Evolutionary conservation across 1,284 basidiomycete genomes (phyloP), one percentile per base, ranked within the genome.

Genomic region (Cryptococcus sp.): DNA sequence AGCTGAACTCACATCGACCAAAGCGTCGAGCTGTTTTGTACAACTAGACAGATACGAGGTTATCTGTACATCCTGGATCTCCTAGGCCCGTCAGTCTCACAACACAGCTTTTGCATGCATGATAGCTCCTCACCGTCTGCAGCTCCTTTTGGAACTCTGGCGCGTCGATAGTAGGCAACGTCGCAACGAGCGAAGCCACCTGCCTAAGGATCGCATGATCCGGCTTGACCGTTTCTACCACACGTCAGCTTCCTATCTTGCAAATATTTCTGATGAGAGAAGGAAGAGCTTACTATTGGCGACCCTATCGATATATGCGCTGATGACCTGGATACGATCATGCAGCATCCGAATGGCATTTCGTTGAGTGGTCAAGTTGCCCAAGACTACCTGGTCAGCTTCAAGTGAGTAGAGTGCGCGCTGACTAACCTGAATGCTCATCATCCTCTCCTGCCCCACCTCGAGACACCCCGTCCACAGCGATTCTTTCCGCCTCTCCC

Each of bases 401-500:
- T 32, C 25, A 23, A 10, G 12, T 24, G n/a, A n/a, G 23, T 16
- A 3, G 21, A 5, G 5, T 18, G 33, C 19, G 23, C n/a, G 11
- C 22, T n/a, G 14, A 68, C 70, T 58, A 51, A 73, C 73, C 57
- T 18, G 52, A 56, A 75, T 84, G 78, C 62, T 48, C 60, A 41
- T 85, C 85, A 40, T 84, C 84, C 28, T 84, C 68, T 31, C 87
- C 56, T 54, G 51, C 48, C 21, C 56, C 86, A n/a, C 90, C 90
- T 66, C 85, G 84, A 12, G 89, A 86, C 1, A 90, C 89, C 78
- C 90, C 92, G 71, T 98, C 93, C 0, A 98, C 94, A 1, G 95
- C 95, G 55, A 98, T 97, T 25, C 95, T 82, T 68, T 98, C 94
- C 5, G 95, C 94, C 74, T 98, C 95, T 24, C 94, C 94, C 0